Evolutionary conservation across 768 basidiomycete species (phyloP), one percentile per base, ranked within the genome.

Genomic region (Phaeotremella fagi): DNA sequence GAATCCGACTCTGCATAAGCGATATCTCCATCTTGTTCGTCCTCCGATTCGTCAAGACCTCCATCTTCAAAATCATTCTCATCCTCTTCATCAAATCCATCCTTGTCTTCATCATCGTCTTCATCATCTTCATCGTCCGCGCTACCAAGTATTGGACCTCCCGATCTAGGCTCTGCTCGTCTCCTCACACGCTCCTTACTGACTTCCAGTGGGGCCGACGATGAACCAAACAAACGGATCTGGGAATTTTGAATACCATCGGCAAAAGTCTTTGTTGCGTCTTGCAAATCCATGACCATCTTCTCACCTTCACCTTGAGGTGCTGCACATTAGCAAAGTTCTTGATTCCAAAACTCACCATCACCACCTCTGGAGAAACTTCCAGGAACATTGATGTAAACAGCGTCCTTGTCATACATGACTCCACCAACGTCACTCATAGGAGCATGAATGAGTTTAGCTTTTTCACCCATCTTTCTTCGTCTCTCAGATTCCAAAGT

Each of bases 371-470:
- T 79, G 14, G 88, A 85, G 71, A 99, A 99, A 66, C 82, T 94
- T 1, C 95, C 95, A 12, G 90, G 87, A 9, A 98, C 92, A 72
- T 98, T 98, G 60, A 99, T 86, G 81, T 88, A 99, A 2, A 99
- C 92, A 0, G 91, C 90, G 68, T 98, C 94, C 74, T 97, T 98
- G 78, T 99, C 95, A 70, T 94, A 98, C 75, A 88, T 83, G 50
- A 99, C 83, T 2, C 94, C 95, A 11, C 94, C 94, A 1, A 97
- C 86, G 66, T 97, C 94, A 73, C 91, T 95, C 95, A 99, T 98
- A 1, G 95, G 95, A 15, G 95, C 95, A 72, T 98, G 90, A 1
- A 97, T 83, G 1, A 94, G 77, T 71, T 88, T 92, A 74, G 87
- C 88, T 79, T 95, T 94, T 75, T 98, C 95, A 64, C 89, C 92